These are phyloP conservation scores for Bruguiera sexangula DNA, from an alignment of 345 rosid species.

Conservation along the genomic window DNA sequence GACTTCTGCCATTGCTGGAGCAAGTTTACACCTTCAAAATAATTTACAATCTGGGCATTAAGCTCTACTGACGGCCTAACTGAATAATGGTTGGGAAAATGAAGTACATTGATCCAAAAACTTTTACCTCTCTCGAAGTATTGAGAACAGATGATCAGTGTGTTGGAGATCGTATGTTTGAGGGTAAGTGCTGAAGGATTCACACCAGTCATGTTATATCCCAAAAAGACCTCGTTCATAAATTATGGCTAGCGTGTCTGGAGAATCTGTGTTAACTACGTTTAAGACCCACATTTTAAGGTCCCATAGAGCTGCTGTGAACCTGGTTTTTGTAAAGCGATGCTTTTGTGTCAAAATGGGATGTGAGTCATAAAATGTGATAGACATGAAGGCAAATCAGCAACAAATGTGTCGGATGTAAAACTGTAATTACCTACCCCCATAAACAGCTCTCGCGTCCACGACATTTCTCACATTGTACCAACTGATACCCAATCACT, in stretches of 20 bases:
- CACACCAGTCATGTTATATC: constrained; percentile 94
- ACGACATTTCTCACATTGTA: constrained; percentile 72
- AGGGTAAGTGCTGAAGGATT: constrained; percentile 88
- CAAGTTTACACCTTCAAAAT: constrained; percentile 69
- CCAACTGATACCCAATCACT: constrained; percentile 79
- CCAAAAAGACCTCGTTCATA: constrained; percentile 88
- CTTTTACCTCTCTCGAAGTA: constrained; percentile 55
- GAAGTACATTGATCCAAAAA: neutral
- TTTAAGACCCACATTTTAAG: constrained; percentile 76
- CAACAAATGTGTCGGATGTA: neutral
- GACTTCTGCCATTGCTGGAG: constrained; percentile 79
- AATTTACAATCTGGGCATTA: neutral
- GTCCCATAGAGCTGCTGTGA: constrained; percentile 81
- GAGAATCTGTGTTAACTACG: constrained; percentile 72
- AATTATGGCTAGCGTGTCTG: constrained; percentile 86
- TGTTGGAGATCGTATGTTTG: constrained; percentile 81
- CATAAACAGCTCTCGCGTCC: constrained; percentile 97
- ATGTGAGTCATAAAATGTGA: neutral
- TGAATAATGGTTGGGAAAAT: neutral
- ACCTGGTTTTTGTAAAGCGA: constrained; percentile 37
- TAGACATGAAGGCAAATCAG: neutral
- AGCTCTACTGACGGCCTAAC: neutral
- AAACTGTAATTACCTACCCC: constrained; percentile 47
- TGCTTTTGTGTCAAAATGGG: neutral
- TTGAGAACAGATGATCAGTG: constrained; percentile 90